Percentiles rank a stretch among this genome's conserved stretches.
phyloP scores from a whole-genome alignment of 768 basidiomycete genomes.

The Suillus variegatus region DNA sequence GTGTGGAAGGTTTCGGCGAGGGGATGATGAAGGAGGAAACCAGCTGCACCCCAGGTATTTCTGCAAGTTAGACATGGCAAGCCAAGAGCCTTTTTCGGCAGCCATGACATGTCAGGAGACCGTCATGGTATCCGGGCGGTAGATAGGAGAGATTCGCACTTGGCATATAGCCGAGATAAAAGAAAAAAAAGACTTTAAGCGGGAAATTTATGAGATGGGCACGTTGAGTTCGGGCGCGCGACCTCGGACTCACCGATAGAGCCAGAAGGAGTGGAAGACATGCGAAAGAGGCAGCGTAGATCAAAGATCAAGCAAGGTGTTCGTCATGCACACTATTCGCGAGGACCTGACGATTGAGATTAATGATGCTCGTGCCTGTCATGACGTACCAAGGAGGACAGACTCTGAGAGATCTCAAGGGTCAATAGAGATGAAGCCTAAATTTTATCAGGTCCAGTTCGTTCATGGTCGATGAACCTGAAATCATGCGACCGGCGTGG shows the following conservation, averaged over 20 bases:
- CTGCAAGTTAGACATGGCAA: constrained; percentile 14
- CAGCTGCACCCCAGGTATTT: constrained; percentile 23
- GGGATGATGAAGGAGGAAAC: constrained; percentile 6
- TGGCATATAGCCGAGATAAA: constrained; percentile 23
- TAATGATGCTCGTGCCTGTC: constrained; percentile 16
- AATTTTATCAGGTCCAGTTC: constrained; percentile 15
- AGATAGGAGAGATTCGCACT: constrained; percentile 17
- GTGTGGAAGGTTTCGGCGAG: neutral
- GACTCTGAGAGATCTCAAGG: constrained; percentile 9
- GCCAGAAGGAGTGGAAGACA: constrained; percentile 10
- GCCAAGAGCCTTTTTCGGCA: constrained; percentile 26
- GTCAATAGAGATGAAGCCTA: constrained; percentile 24
- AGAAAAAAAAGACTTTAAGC: constrained; percentile 9
- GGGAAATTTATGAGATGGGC: constrained; percentile 14
- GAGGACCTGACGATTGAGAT: constrained; percentile 13
- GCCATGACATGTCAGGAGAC: constrained; percentile 18
- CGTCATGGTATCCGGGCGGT: constrained; percentile 19
- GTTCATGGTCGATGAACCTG: constrained; percentile 12
- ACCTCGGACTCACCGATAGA: constrained; percentile 9
- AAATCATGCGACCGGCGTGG: constrained; percentile 11
- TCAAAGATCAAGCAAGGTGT: constrained; percentile 14
- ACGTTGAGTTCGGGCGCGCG: constrained; percentile 20
- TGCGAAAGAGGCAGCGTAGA: constrained; percentile 20
- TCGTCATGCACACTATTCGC: constrained; percentile 16
- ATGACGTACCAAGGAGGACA: constrained; percentile 29